Evolutionary conservation across 2,329 filamentous ascomycete genomes (phyloP), one percentile per base, ranked within the genome.

Genomic region (Cercospora sesami): DNA sequence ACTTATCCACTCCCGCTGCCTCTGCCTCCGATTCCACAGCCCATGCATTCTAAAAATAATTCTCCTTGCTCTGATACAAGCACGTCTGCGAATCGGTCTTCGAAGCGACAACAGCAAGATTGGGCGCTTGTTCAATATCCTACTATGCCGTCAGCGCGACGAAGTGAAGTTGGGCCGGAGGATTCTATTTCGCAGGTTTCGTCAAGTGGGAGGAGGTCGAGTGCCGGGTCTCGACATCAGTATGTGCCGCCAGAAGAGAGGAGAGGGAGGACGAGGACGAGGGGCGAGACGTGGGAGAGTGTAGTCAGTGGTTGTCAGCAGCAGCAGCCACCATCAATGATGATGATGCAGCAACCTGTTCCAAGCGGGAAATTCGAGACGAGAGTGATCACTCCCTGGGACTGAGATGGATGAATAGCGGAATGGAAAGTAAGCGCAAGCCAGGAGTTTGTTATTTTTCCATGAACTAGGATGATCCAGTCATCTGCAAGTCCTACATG

Each of bases 121-220:
- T 33, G 45, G 42, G 39, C 60, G 0, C 48, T 63, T n/a, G 51
- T 55, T 10, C 45, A 45, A 39, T n/a, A 53, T 33, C 28, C 60
- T 26, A 23, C 10, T n/a, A 14, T 18, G 14, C 6, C 9, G 26
- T 30, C 60, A 7, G 59, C 36, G 23, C n/a, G 39, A 53, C 53
- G 33, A 51, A 16, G 48, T 21, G 63, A 64, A 28, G 31, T 64
- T 9, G 33, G 2, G 3, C 63, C 63, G 2, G 18, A 42, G 33
- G 66, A 68, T 10, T 68, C 61, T 6, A 62, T 68, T 31, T 64
- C 66, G 2, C 66, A 68, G n/a, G 48, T 61, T n/a, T 68, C 61
- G 23, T 55, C 48, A 5, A 55, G 48, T 16, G 48, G 23, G 36
- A 31, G 18, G 16, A 28, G 21, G 16, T 59, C 23, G 23, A 65